Base-by-base conservation (phyloP, 2,329 filamentous ascomycete genomes). In the Arthrocladium fulminans region DNA sequence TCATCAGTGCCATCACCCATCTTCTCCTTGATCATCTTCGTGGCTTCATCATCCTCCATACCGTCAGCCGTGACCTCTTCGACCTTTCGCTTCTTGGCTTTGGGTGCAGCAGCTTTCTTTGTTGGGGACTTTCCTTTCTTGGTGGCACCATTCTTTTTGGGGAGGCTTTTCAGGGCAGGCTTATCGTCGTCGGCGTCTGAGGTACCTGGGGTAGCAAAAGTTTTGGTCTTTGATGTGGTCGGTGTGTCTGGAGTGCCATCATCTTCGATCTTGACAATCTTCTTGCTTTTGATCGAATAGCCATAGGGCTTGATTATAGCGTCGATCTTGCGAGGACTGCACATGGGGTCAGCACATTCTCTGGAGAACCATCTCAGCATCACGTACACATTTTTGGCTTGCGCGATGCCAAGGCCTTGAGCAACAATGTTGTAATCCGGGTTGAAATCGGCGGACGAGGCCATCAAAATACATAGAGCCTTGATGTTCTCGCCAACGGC, bases 311-410 rank as follows among this genome's bases (percentile, higher is more conserved):
- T 48, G 24, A 48, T 35, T 25, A 48, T 41, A 13, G 35, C 19
- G 15, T 48, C 32, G 10, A 48, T 48, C 24, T 42, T 48, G 24
- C 45, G 45, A 48, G 45, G 37, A n/a, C 45, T 48, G 20, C 10
- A 4, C 17, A 20, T 9, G 24, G 17, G 5, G 41, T 48, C 5
- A 30, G 29, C 3, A 23, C 13, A 6, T n/a, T 3, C 12, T 7
- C 22, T 9, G 34, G 19, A 34, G 25, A 8, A n/a, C 10, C 10
- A 35, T 5, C 5, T 29, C 4, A 24, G 44, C 4, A 17, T n/a
- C 22, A 15, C 37, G 20, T 48, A 48, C 45, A 48, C 25, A 23
- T 48, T 48, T 29, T 48, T 48, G 6, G 29, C 45, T 30, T 41
- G 45, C 13, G 24, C n/a, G 23, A 40, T 37, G 23, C 45, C 45